phyloP scores from a whole-genome alignment of 768 basidiomycete genomes.

The Mycena epipterygia region DNA sequence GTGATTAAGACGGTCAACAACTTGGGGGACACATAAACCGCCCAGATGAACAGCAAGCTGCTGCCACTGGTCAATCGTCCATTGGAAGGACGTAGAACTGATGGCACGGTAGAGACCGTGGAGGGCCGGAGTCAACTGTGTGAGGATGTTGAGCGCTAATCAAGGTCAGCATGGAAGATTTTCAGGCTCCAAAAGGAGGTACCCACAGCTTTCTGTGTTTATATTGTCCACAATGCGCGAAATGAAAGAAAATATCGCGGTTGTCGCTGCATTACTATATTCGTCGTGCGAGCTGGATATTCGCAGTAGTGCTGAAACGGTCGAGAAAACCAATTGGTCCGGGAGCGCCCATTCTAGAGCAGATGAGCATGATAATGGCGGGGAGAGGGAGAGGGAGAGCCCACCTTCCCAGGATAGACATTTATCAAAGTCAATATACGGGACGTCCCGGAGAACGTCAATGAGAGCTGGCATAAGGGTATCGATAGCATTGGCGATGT shows the following conservation, averaged over 20 bases:
- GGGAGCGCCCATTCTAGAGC: conserved; percentile 87
- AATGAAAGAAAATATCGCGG: conserved; percentile 75
- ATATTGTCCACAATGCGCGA: conserved; percentile 69
- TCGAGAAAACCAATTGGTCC: conserved; percentile 86
- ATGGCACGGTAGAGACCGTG: conserved; percentile 92
- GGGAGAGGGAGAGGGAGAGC: conserved; percentile 21
- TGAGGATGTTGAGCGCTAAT: conserved; percentile 78
- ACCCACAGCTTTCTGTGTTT: conserved; percentile 66
- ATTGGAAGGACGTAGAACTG: conserved; percentile 81
- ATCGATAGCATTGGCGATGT: conserved; percentile 65
- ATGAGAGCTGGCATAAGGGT: conserved; percentile 71
- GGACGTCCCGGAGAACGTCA: conserved; percentile 79
- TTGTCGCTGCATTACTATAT: conserved; percentile 63
- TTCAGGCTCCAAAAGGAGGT: background rate
- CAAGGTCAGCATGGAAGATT: conserved; percentile 5
- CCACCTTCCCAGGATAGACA: conserved; percentile 87
- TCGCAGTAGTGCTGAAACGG: conserved; percentile 80
- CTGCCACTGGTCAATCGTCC: conserved; percentile 79
- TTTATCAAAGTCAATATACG: conserved; percentile 82
- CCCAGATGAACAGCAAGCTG: conserved; percentile 66
- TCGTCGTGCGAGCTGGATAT: conserved; percentile 68
- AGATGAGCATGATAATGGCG: background rate
- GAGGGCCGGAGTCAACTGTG: conserved; percentile 83
- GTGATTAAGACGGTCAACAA: conserved; percentile 81
- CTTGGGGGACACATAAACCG: conserved; percentile 71